Evolutionary conservation across 768 basidiomycete genomes (phyloP), one percentile per base, ranked within the genome.

Genomic region (Trametes coccinea): DNA sequence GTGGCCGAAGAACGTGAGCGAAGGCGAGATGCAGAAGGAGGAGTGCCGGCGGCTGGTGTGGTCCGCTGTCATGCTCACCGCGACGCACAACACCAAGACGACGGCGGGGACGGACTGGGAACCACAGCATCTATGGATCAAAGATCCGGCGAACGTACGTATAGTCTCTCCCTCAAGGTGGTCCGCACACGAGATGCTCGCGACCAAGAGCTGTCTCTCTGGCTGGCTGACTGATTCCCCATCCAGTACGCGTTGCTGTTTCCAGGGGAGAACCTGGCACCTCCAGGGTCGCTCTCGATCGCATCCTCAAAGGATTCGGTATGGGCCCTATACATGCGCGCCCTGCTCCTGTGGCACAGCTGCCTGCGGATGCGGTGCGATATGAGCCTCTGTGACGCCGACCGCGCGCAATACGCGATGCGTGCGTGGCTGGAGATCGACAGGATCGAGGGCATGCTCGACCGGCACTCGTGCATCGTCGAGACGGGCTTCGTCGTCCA

Each of bases 401-500:
- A 84, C 37, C 84, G 84, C 68, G 82, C 83, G 11, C 79, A 82
- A 39, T 91, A 86, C 69, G 87, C 84, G 3, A 75, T 86, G 63
- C 79, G 80, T 57, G 84, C 88, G 7, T 91, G 89, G 89, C 73
- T 86, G 11, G 87, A 90, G 73, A 82, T 85, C 31, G 87, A 88
- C 69, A 76, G 71, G 4, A 81, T 91, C 33, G 89, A 92, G 70
- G 72, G 76, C 34, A 81, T 83, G 29, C 71, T 91, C 56, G 79
- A 88, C 65, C 73, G 72, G 27, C 90, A 92, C 67, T 83, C 81
- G 0, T 92, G 90, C 70, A 75, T 75, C 16, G 77, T 89, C 44
- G 89, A 90, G 72, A 76, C 83, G 60, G 79, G 86, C 7, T 89
- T 82, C 66, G 75, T 91, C 22, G 90, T 82, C 66, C 83, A 85